Evolutionary conservation across 306 rosid genomes (phyloP), one percentile per base, ranked within the genome.

Genomic region (Alnus glutinosa): DNA sequence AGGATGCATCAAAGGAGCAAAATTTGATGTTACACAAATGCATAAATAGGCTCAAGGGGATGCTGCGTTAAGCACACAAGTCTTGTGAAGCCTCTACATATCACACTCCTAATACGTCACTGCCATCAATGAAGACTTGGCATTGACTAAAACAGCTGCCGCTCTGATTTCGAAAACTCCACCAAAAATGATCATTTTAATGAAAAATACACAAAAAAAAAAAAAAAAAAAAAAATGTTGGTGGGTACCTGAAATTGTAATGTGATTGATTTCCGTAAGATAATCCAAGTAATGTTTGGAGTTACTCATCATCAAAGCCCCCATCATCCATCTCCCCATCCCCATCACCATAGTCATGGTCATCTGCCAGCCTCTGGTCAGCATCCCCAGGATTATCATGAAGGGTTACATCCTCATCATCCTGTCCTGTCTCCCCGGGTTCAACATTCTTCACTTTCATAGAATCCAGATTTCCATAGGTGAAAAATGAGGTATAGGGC

Each of bases 401-500:
- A 7, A 44, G 70, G 18, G 55, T 51, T 54, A 66, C 81, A 71
- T 23, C 18, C 57, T 79, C 88, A 44, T 37, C 80, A 70, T 37
- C 14, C 59, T 44, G 37, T 9, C 39, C 50, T 15, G 79, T 34
- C 18, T 36, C 78, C 4, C 9, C 36, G 11, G 74, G 1, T 72
- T 84, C 86, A 50, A 32, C 78, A 46, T 5, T 55, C 82, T 77
- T 72, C 47, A 49, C 72, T 74, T 58, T 49, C 97, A 91, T 88
- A 42, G 93, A 81, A 83, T 77, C 44, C 64, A 94, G 70, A 71
- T 70, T 89, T 73, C 85, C 92, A 3, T 94, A 92, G 12, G 85
- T 87, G 86, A 94, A 85, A 82, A 92, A 94, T n/a, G 89, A 70
- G 44, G 90, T 47, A 69, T 89, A 94, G 13, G 97, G 98, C 84